Base-by-base conservation (phyloP, 345 rosid genomes). In the Luvunga scandens region DNA sequence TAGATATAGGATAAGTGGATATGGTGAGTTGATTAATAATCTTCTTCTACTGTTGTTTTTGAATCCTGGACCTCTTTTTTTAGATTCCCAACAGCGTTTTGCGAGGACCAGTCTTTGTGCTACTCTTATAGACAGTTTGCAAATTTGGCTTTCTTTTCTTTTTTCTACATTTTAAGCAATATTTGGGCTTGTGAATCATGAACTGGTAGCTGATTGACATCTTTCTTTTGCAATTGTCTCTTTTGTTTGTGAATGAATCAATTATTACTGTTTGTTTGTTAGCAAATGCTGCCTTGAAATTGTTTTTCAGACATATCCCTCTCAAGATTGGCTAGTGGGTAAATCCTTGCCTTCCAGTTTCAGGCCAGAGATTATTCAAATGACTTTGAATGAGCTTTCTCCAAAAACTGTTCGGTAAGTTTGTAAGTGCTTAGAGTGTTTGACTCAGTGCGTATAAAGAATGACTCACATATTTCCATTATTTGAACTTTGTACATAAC, bases 311-410 rank as follows among this genome's bases (percentile, higher is more conserved):
- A 61, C 81, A 34, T 95, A 87, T 81, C 93, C 97, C 65, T 75
- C 92, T 18, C 86, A 83, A 85, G 97, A 93, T 83, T 95, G 98
- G 99, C 84, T 95, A 27, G 96, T 90, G 31, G 93, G 92, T 42
- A 84, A 92, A 79, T 90, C 92, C 28, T 85, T 95, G 82, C 99
- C 98, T 69, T 85, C 90, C 77, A 85, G 82, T 70, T 95, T 89
- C 81, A 88, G 78, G 84, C 90, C 91, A 77, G 81, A 70, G 74
- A 80, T 75, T 81, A 86, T 95, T 77, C 87, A 91, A 77, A 87
- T 75, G 88, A 75, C 82, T 68, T 78, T 92, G 69, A 86, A 90
- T 75, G 89, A 88, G 81, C 99, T 95, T 84, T 89, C 94, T 79
- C 84, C 88, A 30, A 76, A 86, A 48, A 89, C 76, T 69, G 90